Evolutionary conservation across 2,329 filamentous ascomycete genomes (phyloP), one percentile per base, ranked within the genome.

Genomic region (Achaetomium macrosporum): DNA sequence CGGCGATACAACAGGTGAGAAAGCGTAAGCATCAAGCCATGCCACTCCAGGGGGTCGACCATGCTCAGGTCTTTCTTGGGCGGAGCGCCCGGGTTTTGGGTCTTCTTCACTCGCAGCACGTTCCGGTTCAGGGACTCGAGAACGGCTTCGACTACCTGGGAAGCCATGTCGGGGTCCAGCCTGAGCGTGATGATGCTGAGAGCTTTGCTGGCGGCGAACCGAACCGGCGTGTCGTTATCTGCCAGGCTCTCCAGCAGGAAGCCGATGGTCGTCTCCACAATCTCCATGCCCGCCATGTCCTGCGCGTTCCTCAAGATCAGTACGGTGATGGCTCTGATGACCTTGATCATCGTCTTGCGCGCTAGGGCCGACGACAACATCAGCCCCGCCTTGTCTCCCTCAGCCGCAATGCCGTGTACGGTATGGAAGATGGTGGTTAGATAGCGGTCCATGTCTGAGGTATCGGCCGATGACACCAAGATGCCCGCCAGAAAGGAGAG

Each of bases 151-250:
- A 96, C 84, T 11, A 99, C 86, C 64, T 97, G 87, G 1, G 81
- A 79, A 1, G 88, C 90, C 85, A 96, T 90, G 19, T 86, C 85
- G 0, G 81, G 70, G 42, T 90, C 83, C 8, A 99, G 72, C 59
- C 87, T 91, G 47, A 95, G 73, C 0, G 91, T 86, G 59, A 97
- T 83, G 49, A 95, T 79, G 68, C 90, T 95, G 42, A 97, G 79
- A 4, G 90, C 88, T 71, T 99, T 99, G 68, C 90, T 96, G 17
- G 92, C 89, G 31, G 92, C 87, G 62, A 96, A 82, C 36, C 93
- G 79, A 12, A 99, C 91, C 0, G 90, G 90, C 0, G 91, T 96
- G 63, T 97, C 91, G 55, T 88, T 88, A 67, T 99, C 93, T 2
- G 83, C 83, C 1, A 97, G 74, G 12, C 80, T 78, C 55, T 89